These are phyloP conservation scores for Magnusiomyces suaveolens DNA, from an alignment of 1,139 yeast species.

Conservation along the genomic window DNA sequence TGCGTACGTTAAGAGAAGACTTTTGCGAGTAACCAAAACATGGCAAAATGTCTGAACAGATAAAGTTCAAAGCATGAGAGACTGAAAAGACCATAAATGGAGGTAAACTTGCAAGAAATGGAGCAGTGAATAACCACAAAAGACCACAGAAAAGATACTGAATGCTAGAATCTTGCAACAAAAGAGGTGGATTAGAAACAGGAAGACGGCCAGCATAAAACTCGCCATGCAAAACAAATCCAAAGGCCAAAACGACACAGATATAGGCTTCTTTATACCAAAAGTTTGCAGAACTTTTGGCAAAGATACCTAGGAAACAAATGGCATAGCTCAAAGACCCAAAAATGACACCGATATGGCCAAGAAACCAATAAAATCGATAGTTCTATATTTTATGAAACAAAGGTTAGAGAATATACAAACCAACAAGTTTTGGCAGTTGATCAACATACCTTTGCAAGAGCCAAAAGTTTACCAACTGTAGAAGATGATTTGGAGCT, in stretches of 20 bases:
- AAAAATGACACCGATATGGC: constrained; percentile 59
- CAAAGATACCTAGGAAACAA: constrained; percentile 32
- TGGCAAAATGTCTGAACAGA: constrained; percentile 60
- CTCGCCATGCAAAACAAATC: constrained; percentile 60
- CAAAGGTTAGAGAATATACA: constrained; percentile 4
- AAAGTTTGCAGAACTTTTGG: constrained; percentile 28
- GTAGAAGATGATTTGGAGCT: too few relatives aligned
- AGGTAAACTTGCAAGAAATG: constrained; percentile 46
- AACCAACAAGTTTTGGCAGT: too few relatives aligned
- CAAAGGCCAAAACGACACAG: constrained; percentile 66
- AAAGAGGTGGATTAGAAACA: constrained; percentile 27
- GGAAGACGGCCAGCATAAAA: constrained; percentile 22
- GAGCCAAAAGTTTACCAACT: too few relatives aligned
- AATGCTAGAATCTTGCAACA: constrained; percentile 53
- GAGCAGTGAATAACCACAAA: constrained; percentile 47
- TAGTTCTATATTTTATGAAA: constrained; percentile 4
- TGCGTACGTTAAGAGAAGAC: constrained; percentile 34
- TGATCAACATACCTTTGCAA: too few relatives aligned
- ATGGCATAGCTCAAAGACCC: constrained; percentile 47
- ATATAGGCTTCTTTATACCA: constrained; percentile 56
- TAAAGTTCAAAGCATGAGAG: constrained; percentile 64
- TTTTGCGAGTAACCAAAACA: constrained; percentile 42
- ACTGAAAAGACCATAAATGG: constrained; percentile 63
- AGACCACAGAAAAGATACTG: constrained; percentile 53
- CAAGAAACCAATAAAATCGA: constrained; percentile 16